These are phyloP conservation scores for Lophiostoma macrostomum DNA, from an alignment of 495 filamentous ascomycete species.

Conservation along the genomic window DNA sequence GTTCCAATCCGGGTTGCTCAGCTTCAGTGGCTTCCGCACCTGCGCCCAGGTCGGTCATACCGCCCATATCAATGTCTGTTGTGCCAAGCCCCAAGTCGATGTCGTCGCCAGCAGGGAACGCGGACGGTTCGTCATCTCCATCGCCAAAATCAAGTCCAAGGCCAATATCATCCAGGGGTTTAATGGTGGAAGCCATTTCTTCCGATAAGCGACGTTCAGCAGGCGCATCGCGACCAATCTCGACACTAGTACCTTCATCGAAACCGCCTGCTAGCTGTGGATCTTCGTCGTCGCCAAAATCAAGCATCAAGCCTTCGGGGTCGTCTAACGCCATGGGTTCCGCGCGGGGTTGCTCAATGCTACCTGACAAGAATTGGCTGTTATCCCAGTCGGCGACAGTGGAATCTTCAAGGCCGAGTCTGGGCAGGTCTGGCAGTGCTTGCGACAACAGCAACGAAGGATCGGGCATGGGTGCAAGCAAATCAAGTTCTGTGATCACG, in stretches of 20 bases:
- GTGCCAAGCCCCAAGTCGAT: conserved; percentile 43
- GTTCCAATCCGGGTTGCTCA: conserved; percentile 29
- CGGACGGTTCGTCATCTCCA: conserved; percentile 34
- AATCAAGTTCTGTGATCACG: conserved; percentile 82
- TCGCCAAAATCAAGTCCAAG: conserved; percentile 51
- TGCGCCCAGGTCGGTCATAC: conserved; percentile 55
- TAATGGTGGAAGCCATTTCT: conserved; percentile 39
- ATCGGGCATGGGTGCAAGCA: conserved; percentile 55
- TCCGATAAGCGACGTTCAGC: conserved; percentile 61
- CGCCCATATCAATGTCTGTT: conserved; percentile 47
- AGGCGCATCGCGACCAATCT: conserved; percentile 81
- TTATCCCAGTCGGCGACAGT: conserved; percentile 40
- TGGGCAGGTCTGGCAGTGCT: conserved; percentile 9
- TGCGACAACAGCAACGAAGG: conserved; percentile 39
- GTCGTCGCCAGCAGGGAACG: conserved; percentile 38
- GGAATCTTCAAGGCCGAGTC: conserved; percentile 28
- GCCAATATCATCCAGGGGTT: conserved; percentile 41
- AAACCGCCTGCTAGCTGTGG: conserved; percentile 33
- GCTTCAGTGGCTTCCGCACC: conserved; percentile 41
- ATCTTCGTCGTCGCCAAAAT: conserved; percentile 57
- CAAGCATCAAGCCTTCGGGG: conserved; percentile 56
- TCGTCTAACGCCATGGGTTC: conserved; percentile 49
- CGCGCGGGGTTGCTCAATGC: conserved; percentile 30
- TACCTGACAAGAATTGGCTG: conserved; percentile 36
- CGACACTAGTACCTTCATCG: conserved; percentile 62